These are phyloP conservation scores for Pterocarpus santalinus DNA, from an alignment of 306 rosid genomes.

Conservation along the genomic window DNA sequence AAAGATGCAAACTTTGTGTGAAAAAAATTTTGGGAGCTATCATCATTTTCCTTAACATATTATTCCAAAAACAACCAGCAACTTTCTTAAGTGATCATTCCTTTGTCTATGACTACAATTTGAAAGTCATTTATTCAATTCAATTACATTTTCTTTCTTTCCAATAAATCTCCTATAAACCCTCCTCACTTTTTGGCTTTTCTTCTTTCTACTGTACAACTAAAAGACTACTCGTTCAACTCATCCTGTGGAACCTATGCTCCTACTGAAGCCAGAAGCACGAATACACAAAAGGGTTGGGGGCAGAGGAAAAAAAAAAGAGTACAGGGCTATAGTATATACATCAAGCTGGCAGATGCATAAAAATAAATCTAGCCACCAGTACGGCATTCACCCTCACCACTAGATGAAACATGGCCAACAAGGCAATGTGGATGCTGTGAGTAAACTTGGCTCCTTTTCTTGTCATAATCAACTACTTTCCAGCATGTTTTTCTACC, in stretches of 20 bases:
- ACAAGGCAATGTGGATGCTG: slow-evolving; percentile 47
- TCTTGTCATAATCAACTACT: slow-evolving; percentile 36
- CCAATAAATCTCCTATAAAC: slow-evolving; percentile 29
- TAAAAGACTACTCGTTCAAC: slow-evolving; percentile 27
- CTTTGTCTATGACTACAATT: slow-evolving; percentile 7
- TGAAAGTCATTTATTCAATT: slow-evolving; percentile 35
- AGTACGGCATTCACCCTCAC: slow-evolving; percentile 33
- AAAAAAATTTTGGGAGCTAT: not conserved
- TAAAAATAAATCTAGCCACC: slow-evolving; percentile 27
- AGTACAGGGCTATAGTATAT: slow-evolving; percentile 31
- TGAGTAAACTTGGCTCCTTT: slow-evolving; percentile 34
- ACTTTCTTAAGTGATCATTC: slow-evolving; percentile 14
- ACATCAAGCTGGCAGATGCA: slow-evolving; percentile 28
- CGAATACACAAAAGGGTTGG: not conserved
- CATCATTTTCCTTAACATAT: not conserved
- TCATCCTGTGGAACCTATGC: slow-evolving; percentile 43
- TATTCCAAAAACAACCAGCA: not conserved
- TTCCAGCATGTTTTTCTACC: slow-evolving; percentile 47
- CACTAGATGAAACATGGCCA: slow-evolving; percentile 36
- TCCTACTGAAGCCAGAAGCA: slow-evolving; percentile 27
- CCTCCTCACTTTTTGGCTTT: slow-evolving; percentile 15
- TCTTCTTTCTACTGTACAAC: slow-evolving; percentile 11
- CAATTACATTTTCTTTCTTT: slow-evolving; percentile 28
- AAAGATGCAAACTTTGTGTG: not conserved
- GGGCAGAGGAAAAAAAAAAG: not conserved